Evolutionary conservation across 371 early-diverging fungal species (phyloP), one percentile per base, ranked within the genome.

Genomic region (Mortierella sp.): DNA sequence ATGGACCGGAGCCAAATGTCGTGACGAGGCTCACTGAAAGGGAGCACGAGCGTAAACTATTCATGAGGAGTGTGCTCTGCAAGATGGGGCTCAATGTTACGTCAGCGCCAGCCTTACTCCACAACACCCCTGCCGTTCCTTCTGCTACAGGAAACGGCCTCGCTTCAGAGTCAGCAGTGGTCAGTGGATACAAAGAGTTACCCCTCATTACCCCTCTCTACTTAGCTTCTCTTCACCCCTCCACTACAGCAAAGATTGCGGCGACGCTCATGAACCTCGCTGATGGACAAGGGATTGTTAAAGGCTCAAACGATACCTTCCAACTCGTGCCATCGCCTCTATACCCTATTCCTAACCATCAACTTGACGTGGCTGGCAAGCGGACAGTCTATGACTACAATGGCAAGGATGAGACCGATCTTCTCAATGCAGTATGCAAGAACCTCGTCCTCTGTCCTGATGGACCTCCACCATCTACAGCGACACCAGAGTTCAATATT

Each of bases 131-230:
- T 37, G 37, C 37, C 37, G 5, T 5, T 37, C 30, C 2, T 28
- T 57, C 68, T 60, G n/a, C 57, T 53, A 48, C 53, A 64, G 18
- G 37, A 37, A 37, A 37, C 37, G 9, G 37, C 37, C 9, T 9
- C 9, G 37, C 9, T 9, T 37, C 30, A 15, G 26, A 23, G 44
- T 11, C 43, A 11, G 25, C 0, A n/a, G n/a, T 44, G 12, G 45
- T 2, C 25, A 28, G 74, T 21, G 70, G 71, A 4, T 37, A 45
- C 73, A 64, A 4, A 62, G 74, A 23, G 82, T 82, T 29, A 81
- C 70, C n/a, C 74, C 63, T 26, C 80, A 56, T 83, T 26, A 88
- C 90, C 1, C 88, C 92, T 0, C 81, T 88, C 3, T 91, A 88
- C 63, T 58, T 92, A 16, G 82, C 84, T 14, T 84, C 87, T 0